Evolutionary conservation across 495 filamentous ascomycete species (phyloP).

Genomic region (Gamarada debralockiae): DNA sequence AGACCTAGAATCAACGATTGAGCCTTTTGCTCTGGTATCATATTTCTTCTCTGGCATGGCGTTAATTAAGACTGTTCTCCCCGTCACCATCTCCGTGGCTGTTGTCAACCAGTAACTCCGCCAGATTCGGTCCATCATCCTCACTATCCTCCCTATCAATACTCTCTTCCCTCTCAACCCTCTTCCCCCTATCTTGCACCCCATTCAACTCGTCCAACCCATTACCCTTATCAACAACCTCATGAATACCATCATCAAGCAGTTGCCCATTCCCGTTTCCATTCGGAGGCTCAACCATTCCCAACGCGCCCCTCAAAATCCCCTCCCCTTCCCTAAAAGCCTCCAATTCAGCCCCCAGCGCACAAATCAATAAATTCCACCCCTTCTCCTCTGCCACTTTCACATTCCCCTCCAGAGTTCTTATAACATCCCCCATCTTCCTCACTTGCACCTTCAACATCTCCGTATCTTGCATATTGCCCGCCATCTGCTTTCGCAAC

Average conservation of each 20-base stretch:
- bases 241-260: background rate
- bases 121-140: constrained; percentile 23
- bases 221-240: background rate
- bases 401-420: constrained; percentile 55
- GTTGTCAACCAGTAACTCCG: constrained; percentile 19
- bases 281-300: background rate
- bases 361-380: constrained; percentile 88
- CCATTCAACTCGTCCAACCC: constrained; percentile 3
- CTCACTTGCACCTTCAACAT: constrained; percentile 42
- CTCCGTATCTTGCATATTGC: constrained; percentile 21
- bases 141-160: constrained; percentile 16
- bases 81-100: background rate
- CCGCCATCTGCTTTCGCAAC: constrained; percentile 14
- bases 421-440: constrained; percentile 53
- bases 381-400: constrained; percentile 57
- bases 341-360: constrained; percentile 83
- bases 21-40: constrained; percentile 4
- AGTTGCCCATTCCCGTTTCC: background rate
- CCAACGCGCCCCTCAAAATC: constrained; percentile 49
- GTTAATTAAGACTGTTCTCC: background rate
- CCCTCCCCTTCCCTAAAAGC: constrained; percentile 68
- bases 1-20: no score
- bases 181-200: background rate
- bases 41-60: no score
- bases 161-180: background rate